Conservation (phyloP, 2,329 filamentous ascomycete species). For the Pseudocercospora fijiensis region DNA sequence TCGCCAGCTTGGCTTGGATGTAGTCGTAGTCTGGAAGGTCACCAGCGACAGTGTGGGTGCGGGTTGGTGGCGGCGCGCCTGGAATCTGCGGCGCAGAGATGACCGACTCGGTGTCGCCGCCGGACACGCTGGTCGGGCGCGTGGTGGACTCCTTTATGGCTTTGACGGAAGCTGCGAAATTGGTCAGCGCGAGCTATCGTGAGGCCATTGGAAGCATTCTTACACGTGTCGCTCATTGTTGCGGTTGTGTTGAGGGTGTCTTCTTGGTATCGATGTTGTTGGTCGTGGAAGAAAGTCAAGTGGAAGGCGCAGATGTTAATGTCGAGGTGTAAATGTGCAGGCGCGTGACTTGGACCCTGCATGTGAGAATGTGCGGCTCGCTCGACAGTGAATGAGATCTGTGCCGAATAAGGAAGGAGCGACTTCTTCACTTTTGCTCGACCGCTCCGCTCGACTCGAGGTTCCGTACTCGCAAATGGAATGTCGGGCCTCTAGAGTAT, state of each 20-base stretch:
- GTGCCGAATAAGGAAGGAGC: slow-evolving; percentile 4
- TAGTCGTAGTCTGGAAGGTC: slow-evolving; percentile 12
- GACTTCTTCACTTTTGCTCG: neutral
- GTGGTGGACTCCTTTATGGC: slow-evolving; percentile 6
- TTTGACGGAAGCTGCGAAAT: slow-evolving; percentile 1
- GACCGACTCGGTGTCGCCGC: slow-evolving; percentile 14
- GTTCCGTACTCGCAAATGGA: neutral
- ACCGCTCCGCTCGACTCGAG: neutral
- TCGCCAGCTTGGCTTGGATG: neutral
- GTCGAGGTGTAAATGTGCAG: neutral
- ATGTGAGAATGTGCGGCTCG: neutral
- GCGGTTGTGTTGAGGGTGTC: neutral
- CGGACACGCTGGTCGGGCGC: slow-evolving; percentile 8
- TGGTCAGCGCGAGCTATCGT: neutral
- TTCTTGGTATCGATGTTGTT: slow-evolving; percentile 12
- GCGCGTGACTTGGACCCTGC: neutral
- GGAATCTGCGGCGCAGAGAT: slow-evolving; percentile 12
- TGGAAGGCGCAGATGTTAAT: neutral
- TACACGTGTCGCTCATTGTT: slow-evolving; percentile 15
- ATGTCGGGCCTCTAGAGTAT: neutral
- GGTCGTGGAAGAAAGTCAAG: slow-evolving; percentile 12
- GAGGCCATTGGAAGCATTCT: slow-evolving; percentile 1
- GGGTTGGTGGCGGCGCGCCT: slow-evolving; percentile 17
- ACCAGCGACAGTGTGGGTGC: slow-evolving; percentile 18
- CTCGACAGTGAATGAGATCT: slow-evolving; percentile 3